These are phyloP conservation scores for Pseudogymnoascus sp. DNA, from an alignment of 2,329 filamentous ascomycete species.

Conservation along the genomic window DNA sequence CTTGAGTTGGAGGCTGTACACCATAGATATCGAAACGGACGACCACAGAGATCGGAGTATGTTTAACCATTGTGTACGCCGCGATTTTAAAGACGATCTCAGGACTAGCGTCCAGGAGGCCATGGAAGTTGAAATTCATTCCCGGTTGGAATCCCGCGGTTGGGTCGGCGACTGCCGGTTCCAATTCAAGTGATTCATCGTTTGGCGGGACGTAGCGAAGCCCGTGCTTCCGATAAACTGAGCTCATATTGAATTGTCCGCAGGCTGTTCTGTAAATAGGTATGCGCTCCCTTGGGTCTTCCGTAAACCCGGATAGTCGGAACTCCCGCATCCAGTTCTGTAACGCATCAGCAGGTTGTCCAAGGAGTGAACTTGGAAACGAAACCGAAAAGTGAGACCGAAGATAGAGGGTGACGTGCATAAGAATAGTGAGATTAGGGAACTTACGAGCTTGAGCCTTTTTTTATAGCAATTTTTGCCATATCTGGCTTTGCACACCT, in stretches of 20 bases:
- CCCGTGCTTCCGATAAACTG: not conserved
- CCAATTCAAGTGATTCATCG: not conserved
- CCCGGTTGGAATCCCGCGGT: not conserved
- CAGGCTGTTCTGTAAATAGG: not conserved
- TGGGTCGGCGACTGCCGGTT: not conserved
- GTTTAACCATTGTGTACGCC: not conserved
- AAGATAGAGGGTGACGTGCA: not conserved
- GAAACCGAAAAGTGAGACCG: too few species aligned
- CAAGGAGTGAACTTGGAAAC: not conserved
- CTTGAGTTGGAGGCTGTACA: not conserved
- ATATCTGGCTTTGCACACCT: not conserved
- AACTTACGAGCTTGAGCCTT: not conserved
- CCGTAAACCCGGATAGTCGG: not conserved
- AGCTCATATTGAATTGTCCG: not conserved
- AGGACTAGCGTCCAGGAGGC: not conserved
- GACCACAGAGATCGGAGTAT: not conserved
- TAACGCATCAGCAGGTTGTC: not conserved
- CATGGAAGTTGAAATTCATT: not conserved
- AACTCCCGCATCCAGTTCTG: not conserved
- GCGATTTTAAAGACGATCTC: not conserved
- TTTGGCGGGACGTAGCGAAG: too few species aligned
- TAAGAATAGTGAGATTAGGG: not conserved
- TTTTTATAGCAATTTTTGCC: not conserved
- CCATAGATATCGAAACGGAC: not conserved
- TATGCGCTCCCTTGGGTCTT: not conserved